Percentiles rank a stretch among this genome's conserved stretches.
Conservation (phyloP, 306 rosid species). For the Alnus glutinosa region DNA sequence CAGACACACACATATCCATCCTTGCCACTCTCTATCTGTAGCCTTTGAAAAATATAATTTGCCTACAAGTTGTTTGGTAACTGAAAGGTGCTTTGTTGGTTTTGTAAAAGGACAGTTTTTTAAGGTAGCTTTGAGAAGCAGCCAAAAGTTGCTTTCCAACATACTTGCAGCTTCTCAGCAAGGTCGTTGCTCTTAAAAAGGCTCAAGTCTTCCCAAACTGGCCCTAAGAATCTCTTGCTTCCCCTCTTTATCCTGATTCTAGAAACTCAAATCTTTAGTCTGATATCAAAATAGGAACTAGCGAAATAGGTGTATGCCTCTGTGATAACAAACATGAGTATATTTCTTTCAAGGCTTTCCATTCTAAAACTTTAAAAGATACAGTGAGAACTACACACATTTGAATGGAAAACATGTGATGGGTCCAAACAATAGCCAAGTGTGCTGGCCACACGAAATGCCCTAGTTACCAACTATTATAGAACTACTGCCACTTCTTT, state of each 20-base stretch:
- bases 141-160: background rate
- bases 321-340: background rate
- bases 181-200: background rate
- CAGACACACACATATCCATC: background rate
- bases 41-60: background rate
- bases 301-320: background rate
- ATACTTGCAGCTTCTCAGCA: background rate
- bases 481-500: background rate
- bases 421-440: background rate
- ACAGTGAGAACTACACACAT: background rate
- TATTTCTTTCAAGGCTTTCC: background rate
- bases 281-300: background rate
- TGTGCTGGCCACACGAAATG: background rate
- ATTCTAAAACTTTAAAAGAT: background rate
- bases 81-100: background rate
- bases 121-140: background rate
- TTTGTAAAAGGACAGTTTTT: background rate
- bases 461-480: background rate
- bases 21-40: background rate
- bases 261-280: background rate
- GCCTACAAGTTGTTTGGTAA: background rate
- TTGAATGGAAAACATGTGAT: background rate
- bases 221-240: background rate
- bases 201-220: background rate
- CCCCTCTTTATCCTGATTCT: background rate